Base-by-base conservation (phyloP, 352 stramenopile genomes). In the Globisporangium parvum region DNA sequence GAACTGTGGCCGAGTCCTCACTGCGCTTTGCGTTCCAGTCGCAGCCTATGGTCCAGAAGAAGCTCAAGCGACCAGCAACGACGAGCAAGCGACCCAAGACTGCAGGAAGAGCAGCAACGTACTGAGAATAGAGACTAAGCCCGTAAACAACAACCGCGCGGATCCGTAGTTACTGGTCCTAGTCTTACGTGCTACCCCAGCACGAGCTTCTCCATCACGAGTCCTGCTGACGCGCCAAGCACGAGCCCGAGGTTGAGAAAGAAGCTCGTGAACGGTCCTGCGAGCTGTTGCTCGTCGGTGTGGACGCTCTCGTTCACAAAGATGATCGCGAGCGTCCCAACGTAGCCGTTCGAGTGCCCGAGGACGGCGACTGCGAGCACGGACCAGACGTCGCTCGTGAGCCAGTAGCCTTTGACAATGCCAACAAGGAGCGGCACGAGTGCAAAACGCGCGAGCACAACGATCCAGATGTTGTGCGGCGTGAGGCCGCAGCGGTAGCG, bases 241-340 rank as follows among this genome's bases (percentile, higher is more conserved):
- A 92, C 85, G 28, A 94, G 77, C 3, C 85, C 85, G 49, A 84
- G 80, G 61, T 94, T 92, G 31, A 94, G 60, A 59, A 90, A 91
- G 55, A 92, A 92, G 51, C 85, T 89, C 44, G 85, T 94, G 58
- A 92, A 94, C 28, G 75, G 72, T 1, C 81, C 85, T 6, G 80
- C 86, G 10, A 92, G 57, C n/a, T 73, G 68, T 55, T 86, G 76
- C 40, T 95, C 81, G 35, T 90, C 70, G 0, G 63, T 58, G 28
- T 88, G 70, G 12, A 91, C 78, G 64, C 65, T 88, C 66, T 95
- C 85, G 51, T 77, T 88, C 37, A 94, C 77, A 31, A 94, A 86
- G 41, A 94, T 82, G 59, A 94, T 88, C 11, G 70, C 73, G 24
- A 94, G 60, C 24, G 85, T 90, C 26, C 85, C 82, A 41, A 92